Base-by-base conservation (phyloP, 805 yeast genomes). In the Kodamaea jinghongensis region DNA sequence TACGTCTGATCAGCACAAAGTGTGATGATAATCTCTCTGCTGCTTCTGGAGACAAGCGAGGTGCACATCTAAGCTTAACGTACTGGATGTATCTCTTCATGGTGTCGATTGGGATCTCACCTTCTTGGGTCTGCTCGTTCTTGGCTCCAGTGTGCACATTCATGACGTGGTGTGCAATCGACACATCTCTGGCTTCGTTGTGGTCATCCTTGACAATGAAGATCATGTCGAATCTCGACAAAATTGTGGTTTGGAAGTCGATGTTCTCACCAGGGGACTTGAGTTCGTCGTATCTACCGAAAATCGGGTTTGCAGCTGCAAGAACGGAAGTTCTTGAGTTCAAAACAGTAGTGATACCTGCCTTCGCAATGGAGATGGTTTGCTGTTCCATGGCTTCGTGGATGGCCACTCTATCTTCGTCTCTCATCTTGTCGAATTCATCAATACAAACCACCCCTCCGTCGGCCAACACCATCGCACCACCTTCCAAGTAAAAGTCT, bases 361-460 rank as follows among this genome's bases (percentile, higher is more conserved):
- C 99, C 62, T 93, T 93, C 23, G 99, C 99, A 60, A 93, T 90
- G 10, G 98, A 91, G 44, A 93, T 93, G 0, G 99, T 93, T 65
- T 93, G 99, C 65, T 93, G 99, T 69, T 93, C 99, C 99, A 93
- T 93, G 9, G 99, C 99, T 71, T 93, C 99, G 64, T 93, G 99
- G 50, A 93, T 93, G 0, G 99, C 98, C 28, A 93, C 98, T 58
- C 99, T 77, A 64, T 93, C 99, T 60, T 93, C 98, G 56, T 93
- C 99, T 60, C 98, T 76, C 99, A 93, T 93, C 71, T 93, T 93
- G 63, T 93, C 99, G 58, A 93, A 93, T 74, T 93, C 99, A 71
- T 93, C 99, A 56, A 93, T 93, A 75, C 98, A 93, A 34, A 91
- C 97, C 36, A 93, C 97, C 49, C 99, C 99, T 28, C 98, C 98